Evolutionary conservation across 768 basidiomycete species (phyloP).

Genomic region (Scleroderma bovista): DNA sequence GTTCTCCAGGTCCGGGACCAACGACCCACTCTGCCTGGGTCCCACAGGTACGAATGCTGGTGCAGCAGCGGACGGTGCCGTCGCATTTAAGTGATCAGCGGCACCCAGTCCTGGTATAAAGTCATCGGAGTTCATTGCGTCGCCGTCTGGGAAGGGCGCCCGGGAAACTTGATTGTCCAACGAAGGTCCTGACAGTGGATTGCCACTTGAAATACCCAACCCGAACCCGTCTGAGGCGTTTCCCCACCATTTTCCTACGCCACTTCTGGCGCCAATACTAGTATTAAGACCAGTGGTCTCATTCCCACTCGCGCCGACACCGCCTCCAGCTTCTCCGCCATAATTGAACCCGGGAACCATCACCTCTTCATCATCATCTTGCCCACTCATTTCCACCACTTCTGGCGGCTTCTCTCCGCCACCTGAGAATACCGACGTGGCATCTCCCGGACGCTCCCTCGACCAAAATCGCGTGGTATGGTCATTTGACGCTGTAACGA

Average conservation of each 20-base stretch:
- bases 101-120: slow-evolving; percentile 62
- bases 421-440: slow-evolving; percentile 67
- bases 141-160: slow-evolving; percentile 18
- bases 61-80: slow-evolving; percentile 9
- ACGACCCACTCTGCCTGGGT: slow-evolving; percentile 31
- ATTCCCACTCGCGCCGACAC: slow-evolving; percentile 14
- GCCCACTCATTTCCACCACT: slow-evolving; percentile 46
- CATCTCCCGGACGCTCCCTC: slow-evolving; percentile 83
- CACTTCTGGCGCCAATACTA: slow-evolving; percentile 31
- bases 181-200: slow-evolving; percentile 9
- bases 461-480: slow-evolving; percentile 99
- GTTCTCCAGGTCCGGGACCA: slow-evolving; percentile 50
- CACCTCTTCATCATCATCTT: slow-evolving; percentile 71
- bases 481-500: slow-evolving; percentile 94
- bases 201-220: not conserved
- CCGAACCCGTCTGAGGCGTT: not conserved
- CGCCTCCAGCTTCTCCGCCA: slow-evolving; percentile 15
- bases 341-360: slow-evolving; percentile 73
- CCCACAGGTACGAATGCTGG: slow-evolving; percentile 18
- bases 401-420: slow-evolving; percentile 85
- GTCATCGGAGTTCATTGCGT: slow-evolving; percentile 41
- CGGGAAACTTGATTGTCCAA: slow-evolving; percentile 13
- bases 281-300: slow-evolving; percentile 18
- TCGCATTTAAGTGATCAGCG: slow-evolving; percentile 17
- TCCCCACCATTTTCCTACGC: slow-evolving; percentile 38